Percentiles rank a stretch among this genome's conserved stretches.
Conservation (phyloP, 2,329 filamentous ascomycete species). For the Fusarium paranaense region DNA sequence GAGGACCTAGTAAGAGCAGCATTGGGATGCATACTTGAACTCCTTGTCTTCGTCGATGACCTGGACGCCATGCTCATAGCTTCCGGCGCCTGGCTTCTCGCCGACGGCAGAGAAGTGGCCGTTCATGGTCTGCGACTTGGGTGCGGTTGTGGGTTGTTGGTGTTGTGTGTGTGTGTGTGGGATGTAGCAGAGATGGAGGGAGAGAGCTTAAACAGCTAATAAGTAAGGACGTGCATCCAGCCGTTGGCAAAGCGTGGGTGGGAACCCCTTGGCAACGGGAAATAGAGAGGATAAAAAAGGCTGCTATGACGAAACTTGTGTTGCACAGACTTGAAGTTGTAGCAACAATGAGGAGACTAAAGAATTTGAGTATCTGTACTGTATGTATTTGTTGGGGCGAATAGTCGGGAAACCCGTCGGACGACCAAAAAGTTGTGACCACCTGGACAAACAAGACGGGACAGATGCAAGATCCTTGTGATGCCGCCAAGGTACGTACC, state of each 20-base stretch:
- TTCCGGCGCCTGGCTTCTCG: constrained; percentile 70
- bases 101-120: constrained; percentile 83
- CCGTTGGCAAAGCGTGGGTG: constrained; percentile 29
- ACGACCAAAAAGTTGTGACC: constrained; percentile 42
- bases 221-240: constrained; percentile 32
- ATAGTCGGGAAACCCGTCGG: constrained; percentile 25
- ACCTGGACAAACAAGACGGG: constrained; percentile 36
- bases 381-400: constrained; percentile 34
- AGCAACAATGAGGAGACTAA: not conserved
- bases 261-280: constrained; percentile 23
- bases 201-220: constrained; percentile 28
- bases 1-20: not conserved
- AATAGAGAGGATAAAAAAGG: not conserved
- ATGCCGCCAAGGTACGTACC: constrained; percentile 33
- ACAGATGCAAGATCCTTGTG: constrained; percentile 36
- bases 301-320: constrained; percentile 14
- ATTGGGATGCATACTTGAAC: constrained; percentile 80
- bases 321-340: not conserved
- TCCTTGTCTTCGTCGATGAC: constrained; percentile 93
- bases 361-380: not conserved
- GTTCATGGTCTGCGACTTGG: constrained; percentile 68
- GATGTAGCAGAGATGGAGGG: constrained; percentile 13
- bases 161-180: constrained; percentile 2
- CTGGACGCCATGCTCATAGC: constrained; percentile 94
- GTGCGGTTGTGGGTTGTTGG: constrained; percentile 12